These are phyloP conservation scores for Suillus subaureus DNA, from an alignment of 768 basidiomycete species.

Conservation along the genomic window DNA sequence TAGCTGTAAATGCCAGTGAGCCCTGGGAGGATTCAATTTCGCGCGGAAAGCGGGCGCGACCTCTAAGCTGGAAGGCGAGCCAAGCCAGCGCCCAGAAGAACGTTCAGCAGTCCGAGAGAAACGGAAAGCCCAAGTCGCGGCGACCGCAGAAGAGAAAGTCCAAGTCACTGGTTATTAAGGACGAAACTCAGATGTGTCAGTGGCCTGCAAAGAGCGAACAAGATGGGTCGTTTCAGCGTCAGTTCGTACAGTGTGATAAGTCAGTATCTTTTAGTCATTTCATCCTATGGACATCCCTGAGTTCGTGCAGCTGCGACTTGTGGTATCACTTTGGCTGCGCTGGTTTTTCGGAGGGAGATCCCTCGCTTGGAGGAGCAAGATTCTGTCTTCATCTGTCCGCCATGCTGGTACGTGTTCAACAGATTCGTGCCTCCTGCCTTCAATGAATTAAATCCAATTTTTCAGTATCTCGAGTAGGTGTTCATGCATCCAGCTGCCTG, in stretches of 20 bases:
- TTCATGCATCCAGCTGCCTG: conserved; percentile 9
- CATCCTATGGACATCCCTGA: not conserved
- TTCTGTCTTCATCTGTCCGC: conserved; percentile 44
- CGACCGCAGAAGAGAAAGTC: conserved; percentile 1
- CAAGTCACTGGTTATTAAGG: not conserved
- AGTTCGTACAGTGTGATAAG: conserved; percentile 41
- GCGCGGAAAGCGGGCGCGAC: not conserved
- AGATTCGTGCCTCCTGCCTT: not conserved
- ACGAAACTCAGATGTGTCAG: not conserved
- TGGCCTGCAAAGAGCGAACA: not conserved
- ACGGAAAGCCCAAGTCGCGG: not conserved
- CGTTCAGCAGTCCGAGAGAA: not conserved
- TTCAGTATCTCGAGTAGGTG: conserved; percentile 9
- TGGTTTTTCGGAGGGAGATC: conserved; percentile 40
- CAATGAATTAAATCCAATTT: conserved; percentile 3
- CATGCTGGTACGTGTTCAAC: conserved; percentile 37
- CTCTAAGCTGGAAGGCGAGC: not conserved
- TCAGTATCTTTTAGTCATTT: conserved; percentile 16
- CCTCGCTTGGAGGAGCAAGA: conserved; percentile 31
- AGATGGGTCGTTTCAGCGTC: not conserved
- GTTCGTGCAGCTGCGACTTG: conserved; percentile 35
- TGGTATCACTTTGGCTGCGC: conserved; percentile 61
- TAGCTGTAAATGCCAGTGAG: not conserved
- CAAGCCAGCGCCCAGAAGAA: not conserved
- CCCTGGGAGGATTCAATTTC: not conserved